These are phyloP conservation scores for Penicillium vulpinum DNA, from an alignment of 2,329 filamentous ascomycete species.

Conservation along the genomic window DNA sequence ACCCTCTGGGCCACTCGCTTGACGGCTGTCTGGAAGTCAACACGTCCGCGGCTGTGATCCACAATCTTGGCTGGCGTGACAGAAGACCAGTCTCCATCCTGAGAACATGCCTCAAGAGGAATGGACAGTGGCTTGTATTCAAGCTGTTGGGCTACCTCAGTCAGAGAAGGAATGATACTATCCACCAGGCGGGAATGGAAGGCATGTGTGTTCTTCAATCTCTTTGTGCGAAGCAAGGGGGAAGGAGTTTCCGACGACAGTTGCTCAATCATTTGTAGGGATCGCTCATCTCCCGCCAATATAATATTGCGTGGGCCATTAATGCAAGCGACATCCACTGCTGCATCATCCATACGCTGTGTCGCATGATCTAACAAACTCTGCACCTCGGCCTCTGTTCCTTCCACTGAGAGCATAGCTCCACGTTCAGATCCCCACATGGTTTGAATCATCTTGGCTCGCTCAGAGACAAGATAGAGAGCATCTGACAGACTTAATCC, in stretches of 20 bases:
- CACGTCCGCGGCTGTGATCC: neutral
- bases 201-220: neutral
- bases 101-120: neutral
- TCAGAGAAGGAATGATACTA: neutral
- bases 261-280: neutral
- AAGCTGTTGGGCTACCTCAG: neutral
- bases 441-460: neutral
- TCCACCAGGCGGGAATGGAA: conserved; percentile 3
- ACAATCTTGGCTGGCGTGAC: neutral
- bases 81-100: neutral
- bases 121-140: neutral
- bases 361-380: neutral
- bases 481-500: neutral
- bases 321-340: neutral
- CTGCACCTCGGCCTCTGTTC: neutral
- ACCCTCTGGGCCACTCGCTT: neutral
- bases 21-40: neutral
- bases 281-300: neutral
- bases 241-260: neutral
- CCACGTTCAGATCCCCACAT: neutral
- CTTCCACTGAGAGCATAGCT: neutral
- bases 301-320: neutral
- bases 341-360: neutral
- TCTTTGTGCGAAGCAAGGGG: neutral
- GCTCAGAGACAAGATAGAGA: neutral